phyloP scores from a whole-genome alignment of 2,329 filamentous ascomycete species.

The Parafenestella ontariensis region DNA sequence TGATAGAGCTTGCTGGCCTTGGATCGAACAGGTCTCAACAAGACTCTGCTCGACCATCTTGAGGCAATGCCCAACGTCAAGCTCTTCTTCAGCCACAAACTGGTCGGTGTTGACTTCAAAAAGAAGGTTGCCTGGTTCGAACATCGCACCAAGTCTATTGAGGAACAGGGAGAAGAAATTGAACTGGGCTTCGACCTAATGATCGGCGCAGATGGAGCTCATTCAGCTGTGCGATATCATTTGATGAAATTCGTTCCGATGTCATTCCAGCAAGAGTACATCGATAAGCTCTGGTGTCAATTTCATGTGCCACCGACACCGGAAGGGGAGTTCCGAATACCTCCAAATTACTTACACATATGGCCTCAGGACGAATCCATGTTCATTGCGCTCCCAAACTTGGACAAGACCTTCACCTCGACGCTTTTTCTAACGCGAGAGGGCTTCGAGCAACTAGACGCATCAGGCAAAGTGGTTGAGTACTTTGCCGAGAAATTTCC shows the following conservation, averaged over 20 bases:
- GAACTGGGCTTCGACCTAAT: constrained; percentile 90
- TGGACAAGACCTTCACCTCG: constrained; percentile 92
- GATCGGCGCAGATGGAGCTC: constrained; percentile 93
- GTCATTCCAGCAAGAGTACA: constrained; percentile 92
- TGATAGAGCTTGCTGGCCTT: constrained; percentile 80
- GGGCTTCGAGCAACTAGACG: constrained; percentile 73
- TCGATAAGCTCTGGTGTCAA: constrained; percentile 97
- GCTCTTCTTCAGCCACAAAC: constrained; percentile 90
- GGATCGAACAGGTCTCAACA: constrained; percentile 84
- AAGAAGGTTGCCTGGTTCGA: constrained; percentile 88
- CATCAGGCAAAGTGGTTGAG: constrained; percentile 63
- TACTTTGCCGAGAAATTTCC: constrained; percentile 90
- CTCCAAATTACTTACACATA: constrained; percentile 93
- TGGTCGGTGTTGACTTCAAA: constrained; percentile 87
- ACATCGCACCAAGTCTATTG: constrained; percentile 42
- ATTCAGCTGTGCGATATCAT: constrained; percentile 89
- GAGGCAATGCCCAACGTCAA: constrained; percentile 87
- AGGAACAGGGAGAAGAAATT: constrained; percentile 63
- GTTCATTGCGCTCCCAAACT: constrained; percentile 95
- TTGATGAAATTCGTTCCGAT: constrained; percentile 94
- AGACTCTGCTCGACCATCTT: constrained; percentile 80
- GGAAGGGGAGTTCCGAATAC: constrained; percentile 73
- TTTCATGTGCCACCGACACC: constrained; percentile 74
- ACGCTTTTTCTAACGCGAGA: constrained; percentile 85
- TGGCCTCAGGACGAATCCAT: constrained; percentile 95